Base-by-base conservation (phyloP, 2,329 filamentous ascomycete genomes). In the Hirsutella rhossiliensis region DNA sequence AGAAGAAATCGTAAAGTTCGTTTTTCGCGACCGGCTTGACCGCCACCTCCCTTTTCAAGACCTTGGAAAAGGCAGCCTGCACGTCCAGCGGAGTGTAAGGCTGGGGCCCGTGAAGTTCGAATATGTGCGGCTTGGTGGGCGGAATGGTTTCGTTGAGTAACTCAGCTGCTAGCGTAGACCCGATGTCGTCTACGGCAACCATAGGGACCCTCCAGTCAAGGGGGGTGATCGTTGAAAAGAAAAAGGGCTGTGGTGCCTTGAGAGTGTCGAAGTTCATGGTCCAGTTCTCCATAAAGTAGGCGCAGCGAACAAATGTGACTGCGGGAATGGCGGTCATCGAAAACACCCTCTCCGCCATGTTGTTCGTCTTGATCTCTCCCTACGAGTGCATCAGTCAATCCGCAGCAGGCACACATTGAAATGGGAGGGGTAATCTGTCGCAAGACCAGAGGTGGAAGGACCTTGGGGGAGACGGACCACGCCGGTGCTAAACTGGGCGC, bases 271-370 rank as follows among this genome's bases (percentile, higher is more conserved):
- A 23, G 2, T 45, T 43, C 43, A 48, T 46, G 4, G 52, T 54
- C 63, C 62, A 65, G 40, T 65, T 65, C 47, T 66, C 61, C 60
- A 64, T 65, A 29, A 66, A 65, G 48, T 62, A 66, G 0, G 48
- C 46, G 38, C 54, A 59, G 6, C 63, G 54, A 2, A 63, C 53
- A 37, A 64, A 57, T 12, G 59, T 45, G 2, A 64, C 46, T 3
- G 58, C 49, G 0, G 52, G 46, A 2, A 56, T 48, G 2, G 53
- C 43, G 0, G 50, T 46, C 0, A 23, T 36, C 3, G 41, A 42
- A 2, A 62, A 44, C 2, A 57, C 40, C 3, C 46, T 34, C 40
- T 66, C 63, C 1, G 60, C 60, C 1, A 50, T 52, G 43, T 65
- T 53, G 32, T 64, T 66, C 1, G 57, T 58, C 17, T 52, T 53